Percentiles rank a stretch among this genome's conserved stretches.
phyloP scores from a whole-genome alignment of 2,329 filamentous ascomycete genomes.

The Venturia aucupariae region DNA sequence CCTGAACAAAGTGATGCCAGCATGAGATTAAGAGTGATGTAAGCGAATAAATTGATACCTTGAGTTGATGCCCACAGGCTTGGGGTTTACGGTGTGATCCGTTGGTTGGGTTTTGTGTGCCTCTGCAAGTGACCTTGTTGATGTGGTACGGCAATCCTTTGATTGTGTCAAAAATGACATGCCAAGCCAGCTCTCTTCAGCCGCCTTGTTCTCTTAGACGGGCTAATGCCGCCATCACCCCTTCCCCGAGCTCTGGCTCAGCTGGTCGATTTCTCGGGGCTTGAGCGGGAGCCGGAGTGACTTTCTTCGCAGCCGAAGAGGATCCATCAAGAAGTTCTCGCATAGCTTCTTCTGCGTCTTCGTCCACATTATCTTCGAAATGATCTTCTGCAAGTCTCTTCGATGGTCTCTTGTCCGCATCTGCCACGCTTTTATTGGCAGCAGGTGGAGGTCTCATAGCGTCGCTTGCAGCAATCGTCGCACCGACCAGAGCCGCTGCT shows the following conservation, averaged over 20 bases:
- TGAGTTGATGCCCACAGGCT: not conserved
- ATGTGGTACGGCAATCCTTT: not conserved
- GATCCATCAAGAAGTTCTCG: conserved; percentile 7
- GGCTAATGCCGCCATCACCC: conserved; percentile 49
- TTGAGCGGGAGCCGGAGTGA: not conserved
- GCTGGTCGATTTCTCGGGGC: conserved; percentile 19
- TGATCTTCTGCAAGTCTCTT: conserved; percentile 10
- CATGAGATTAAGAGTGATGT: not conserved
- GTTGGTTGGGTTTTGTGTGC: not conserved
- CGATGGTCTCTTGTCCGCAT: conserved; percentile 13
- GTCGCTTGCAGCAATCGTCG: not conserved
- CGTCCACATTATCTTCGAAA: conserved; percentile 2
- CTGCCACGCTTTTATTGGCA: conserved; percentile 13
- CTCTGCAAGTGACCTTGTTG: not conserved
- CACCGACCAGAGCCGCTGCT: not conserved
- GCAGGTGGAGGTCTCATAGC: not conserved
- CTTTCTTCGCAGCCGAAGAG: not conserved
- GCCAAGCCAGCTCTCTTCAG: not conserved
- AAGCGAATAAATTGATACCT: not conserved
- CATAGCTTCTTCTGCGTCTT: conserved; percentile 15
- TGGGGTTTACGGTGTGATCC: not conserved
- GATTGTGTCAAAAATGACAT: not conserved
- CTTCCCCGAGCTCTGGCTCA: conserved; percentile 41
- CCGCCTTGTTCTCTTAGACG: conserved; percentile 35
- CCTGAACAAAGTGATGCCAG: not conserved